Conservation (phyloP, 345 rosid species). For the Salix dunnii region DNA sequence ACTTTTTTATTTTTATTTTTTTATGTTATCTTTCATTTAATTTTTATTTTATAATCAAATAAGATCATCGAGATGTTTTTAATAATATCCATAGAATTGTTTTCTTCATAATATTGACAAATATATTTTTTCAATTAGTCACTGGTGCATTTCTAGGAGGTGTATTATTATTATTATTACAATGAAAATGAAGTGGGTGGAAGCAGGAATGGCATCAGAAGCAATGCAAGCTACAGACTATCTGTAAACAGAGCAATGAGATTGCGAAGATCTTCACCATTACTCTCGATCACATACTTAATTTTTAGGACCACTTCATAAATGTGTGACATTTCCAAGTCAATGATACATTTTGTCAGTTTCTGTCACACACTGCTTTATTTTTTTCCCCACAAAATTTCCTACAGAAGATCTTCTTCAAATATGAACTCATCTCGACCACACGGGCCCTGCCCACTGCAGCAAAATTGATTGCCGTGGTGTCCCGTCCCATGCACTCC, state of each 20-base stretch:
- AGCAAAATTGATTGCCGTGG: not conserved
- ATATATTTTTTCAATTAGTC: no score
- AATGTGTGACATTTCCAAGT: not conserved
- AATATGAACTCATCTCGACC: not conserved
- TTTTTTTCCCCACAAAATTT: not conserved
- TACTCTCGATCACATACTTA: not conserved
- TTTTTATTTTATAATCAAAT: no score
- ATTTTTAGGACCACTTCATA: not conserved
- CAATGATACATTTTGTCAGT: not conserved
- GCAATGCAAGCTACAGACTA: no score
- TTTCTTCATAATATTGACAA: no score
- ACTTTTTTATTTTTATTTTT: no score
- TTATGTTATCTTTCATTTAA: no score
- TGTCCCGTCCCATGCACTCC: not conserved
- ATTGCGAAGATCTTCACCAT: not conserved
- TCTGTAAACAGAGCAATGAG: not conserved
- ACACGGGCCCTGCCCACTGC: not conserved
- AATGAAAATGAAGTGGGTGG: no score
- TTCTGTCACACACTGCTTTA: not conserved
- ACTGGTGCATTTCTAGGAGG: no score
- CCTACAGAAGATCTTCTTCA: not conserved
- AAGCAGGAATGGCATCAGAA: no score
- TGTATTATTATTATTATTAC: no score
- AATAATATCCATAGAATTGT: no score
- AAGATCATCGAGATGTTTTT: no score